Percentiles rank a stretch among this genome's conserved stretches.
Evolutionary conservation across 108 stramenopile species (phyloP).

Genomic region (Mediolabrus comicus): DNA sequence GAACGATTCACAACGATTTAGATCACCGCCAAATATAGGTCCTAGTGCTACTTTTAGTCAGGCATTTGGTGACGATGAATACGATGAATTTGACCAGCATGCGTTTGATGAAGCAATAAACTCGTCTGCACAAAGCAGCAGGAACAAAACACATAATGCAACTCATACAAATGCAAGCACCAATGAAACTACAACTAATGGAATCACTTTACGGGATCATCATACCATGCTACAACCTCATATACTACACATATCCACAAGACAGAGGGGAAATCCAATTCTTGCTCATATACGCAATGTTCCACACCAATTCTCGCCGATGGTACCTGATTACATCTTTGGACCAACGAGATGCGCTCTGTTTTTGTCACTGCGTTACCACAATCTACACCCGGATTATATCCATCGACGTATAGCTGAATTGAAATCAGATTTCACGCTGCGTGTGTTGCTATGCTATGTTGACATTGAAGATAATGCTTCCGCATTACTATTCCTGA

Average conservation of each 20-base stretch:
- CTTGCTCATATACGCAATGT: slow-evolving; percentile 74
- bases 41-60: slow-evolving; percentile 49
- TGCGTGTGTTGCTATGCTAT: slow-evolving; percentile 77
- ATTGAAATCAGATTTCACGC: slow-evolving; percentile 67
- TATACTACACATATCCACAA: slow-evolving; percentile 68
- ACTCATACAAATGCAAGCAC: neutral
- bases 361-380: slow-evolving; percentile 76
- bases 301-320: slow-evolving; percentile 59
- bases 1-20: neutral
- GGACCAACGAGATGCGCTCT: slow-evolving; percentile 65
- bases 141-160: neutral
- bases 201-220: slow-evolving; percentile 42
- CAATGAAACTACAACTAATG: slow-evolving; percentile 7
- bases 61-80: slow-evolving; percentile 52
- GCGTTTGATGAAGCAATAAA: slow-evolving; percentile 32
- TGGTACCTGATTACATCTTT: slow-evolving; percentile 82
- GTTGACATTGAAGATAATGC: slow-evolving; percentile 91
- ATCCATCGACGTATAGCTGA: slow-evolving; percentile 68
- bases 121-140: neutral
- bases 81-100: slow-evolving; percentile 42
- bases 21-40: slow-evolving; percentile 14
- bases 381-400: slow-evolving; percentile 72
- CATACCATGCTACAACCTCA: slow-evolving; percentile 67
- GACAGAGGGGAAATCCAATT: slow-evolving; percentile 76
- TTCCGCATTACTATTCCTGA: slow-evolving; percentile 64